phyloP scores from a whole-genome alignment of 1,284 basidiomycete species.

The Exobasidium rhododendri region DNA sequence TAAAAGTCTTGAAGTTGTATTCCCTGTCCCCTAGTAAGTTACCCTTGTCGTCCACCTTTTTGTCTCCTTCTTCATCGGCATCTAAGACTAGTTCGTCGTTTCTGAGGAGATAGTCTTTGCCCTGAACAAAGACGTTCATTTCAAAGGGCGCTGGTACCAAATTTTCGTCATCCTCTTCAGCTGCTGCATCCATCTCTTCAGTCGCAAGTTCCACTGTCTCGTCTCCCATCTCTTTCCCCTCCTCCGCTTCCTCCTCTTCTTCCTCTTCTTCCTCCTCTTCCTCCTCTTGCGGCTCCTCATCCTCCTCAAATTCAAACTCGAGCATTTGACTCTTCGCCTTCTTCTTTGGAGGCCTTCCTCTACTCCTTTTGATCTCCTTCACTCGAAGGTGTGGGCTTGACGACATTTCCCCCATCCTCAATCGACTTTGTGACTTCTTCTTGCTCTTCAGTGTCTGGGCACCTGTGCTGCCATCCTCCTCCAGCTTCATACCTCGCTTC shows the following conservation, averaged over 20 bases:
- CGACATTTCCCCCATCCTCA: slow-evolving; percentile 3
- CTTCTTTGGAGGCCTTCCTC: slow-evolving; percentile 9
- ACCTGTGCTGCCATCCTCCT: slow-evolving; percentile 8
- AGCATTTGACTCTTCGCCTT: not conserved
- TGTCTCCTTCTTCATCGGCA: slow-evolving; percentile 79
- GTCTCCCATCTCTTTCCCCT: not conserved
- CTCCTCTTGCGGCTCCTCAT: not conserved
- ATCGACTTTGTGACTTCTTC: slow-evolving; percentile 1
- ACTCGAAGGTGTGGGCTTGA: not conserved
- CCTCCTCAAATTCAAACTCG: not conserved
- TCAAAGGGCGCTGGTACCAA: not conserved
- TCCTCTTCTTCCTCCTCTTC: slow-evolving; percentile 13
- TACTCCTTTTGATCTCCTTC: not conserved
- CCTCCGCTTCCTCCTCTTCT: slow-evolving; percentile 4
- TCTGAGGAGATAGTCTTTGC: slow-evolving; percentile 71
- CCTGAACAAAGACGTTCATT: slow-evolving; percentile 68
- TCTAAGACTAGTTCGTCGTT: slow-evolving; percentile 81
- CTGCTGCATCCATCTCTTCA: slow-evolving; percentile 4
- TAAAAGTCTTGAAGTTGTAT: slow-evolving; percentile 85
- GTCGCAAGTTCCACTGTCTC: not conserved
- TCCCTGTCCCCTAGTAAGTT: slow-evolving; percentile 78
- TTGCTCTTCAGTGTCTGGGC: not conserved
- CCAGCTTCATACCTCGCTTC: not conserved
- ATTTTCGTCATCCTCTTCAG: slow-evolving; percentile 9
- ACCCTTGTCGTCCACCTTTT: slow-evolving; percentile 83